Evolutionary conservation across 2,329 filamentous ascomycete species (phyloP).

Genomic region (Xylaria sp.): DNA sequence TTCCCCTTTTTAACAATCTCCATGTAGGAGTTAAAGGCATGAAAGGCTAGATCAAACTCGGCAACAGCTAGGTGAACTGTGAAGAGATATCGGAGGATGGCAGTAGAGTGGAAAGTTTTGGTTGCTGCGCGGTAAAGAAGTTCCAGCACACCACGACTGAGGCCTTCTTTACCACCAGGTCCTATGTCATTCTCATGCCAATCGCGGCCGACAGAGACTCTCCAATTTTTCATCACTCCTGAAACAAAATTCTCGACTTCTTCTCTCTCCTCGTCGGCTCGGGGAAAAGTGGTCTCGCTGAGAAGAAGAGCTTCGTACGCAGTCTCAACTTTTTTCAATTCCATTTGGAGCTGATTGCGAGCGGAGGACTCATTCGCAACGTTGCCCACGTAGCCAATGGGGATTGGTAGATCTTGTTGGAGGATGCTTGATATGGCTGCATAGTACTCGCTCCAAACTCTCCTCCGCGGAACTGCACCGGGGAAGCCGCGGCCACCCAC

Average conservation of each 20-base stretch:
- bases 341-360: constrained; percentile 74
- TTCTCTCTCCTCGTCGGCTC: constrained; percentile 79
- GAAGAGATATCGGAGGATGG: constrained; percentile 87
- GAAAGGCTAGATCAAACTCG: constrained; percentile 91
- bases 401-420: constrained; percentile 71
- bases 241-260: constrained; percentile 87
- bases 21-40: constrained; percentile 90
- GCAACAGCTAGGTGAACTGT: constrained; percentile 86
- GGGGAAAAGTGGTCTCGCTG: constrained; percentile 83
- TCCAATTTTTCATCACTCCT: constrained; percentile 86
- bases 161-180: constrained; percentile 78
- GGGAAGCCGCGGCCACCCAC: constrained; percentile 68
- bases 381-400: constrained; percentile 58
- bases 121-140: constrained; percentile 90
- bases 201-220: constrained; percentile 78
- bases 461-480: constrained; percentile 69
- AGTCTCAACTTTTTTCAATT: constrained; percentile 82
- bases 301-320: constrained; percentile 84
- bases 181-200: constrained; percentile 87
- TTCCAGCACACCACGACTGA: constrained; percentile 83
- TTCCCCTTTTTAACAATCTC: constrained; percentile 89
- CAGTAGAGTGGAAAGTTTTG: constrained; percentile 94
- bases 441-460: constrained; percentile 90
- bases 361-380: constrained; percentile 62
- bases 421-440: constrained; percentile 80